These are phyloP conservation scores for Microthlaspi erraticum DNA, from an alignment of 345 rosid genomes.

Conservation along the genomic window DNA sequence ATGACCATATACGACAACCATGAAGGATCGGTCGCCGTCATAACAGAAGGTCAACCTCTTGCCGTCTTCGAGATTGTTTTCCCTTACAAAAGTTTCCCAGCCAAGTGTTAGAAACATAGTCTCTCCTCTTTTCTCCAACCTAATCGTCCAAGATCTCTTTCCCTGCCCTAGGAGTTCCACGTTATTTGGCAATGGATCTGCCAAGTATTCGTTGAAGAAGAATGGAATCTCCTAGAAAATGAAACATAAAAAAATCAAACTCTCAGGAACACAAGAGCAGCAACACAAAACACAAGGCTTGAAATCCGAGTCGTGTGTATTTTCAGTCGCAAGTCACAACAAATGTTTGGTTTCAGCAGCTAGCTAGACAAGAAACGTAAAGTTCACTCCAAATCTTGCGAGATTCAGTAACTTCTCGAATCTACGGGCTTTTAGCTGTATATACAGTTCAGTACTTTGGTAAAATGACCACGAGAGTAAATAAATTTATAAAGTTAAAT, in stretches of 20 bases:
- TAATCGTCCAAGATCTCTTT: conserved; percentile 36
- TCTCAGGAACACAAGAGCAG: not conserved
- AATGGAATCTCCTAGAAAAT: conserved; percentile 17
- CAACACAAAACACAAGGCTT: not conserved
- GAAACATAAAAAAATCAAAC: not conserved
- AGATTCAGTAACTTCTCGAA: not conserved
- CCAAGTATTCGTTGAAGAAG: conserved; percentile 23
- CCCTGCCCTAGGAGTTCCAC: conserved; percentile 19
- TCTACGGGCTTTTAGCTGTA: not conserved
- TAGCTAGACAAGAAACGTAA: not conserved
- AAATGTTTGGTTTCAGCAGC: conserved; percentile 3
- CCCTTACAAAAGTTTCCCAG: conserved; percentile 32
- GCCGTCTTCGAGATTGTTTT: conserved; percentile 35
- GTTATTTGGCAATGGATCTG: conserved; percentile 15
- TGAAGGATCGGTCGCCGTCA: conserved; percentile 15
- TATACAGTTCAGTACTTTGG: not conserved
- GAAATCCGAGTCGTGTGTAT: not conserved
- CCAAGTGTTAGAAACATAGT: conserved; percentile 23
- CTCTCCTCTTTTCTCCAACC: conserved; percentile 28
- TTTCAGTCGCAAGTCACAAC: not conserved
- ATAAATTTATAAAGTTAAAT: not conserved
- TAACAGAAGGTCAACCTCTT: conserved; percentile 36
- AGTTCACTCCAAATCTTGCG: not conserved
- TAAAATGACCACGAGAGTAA: not conserved
- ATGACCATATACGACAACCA: conserved; percentile 26